Base-by-base conservation (phyloP, 176 grass and related monocot species). In the Carex kokanica region DNA sequence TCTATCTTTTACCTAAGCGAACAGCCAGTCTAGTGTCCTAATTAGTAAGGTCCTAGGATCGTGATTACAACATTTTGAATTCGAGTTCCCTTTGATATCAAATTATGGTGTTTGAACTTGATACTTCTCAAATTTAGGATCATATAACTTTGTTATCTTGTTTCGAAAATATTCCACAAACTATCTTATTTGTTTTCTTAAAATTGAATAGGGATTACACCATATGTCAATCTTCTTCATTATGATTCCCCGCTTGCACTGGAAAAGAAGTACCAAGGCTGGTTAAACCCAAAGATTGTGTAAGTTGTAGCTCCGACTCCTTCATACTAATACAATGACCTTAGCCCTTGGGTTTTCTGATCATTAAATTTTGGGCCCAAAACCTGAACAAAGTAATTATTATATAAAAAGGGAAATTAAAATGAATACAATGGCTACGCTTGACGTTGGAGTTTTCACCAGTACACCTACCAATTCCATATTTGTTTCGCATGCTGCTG, bases 171-270 rank as follows among this genome's bases (percentile, higher is more conserved):
- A 61, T 0, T 55, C n/a, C 74, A 25, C 15, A 69, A 9, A 61
- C 5, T 31, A 81, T 40, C 18, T 54, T 85, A 59, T 63, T 80
- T 83, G 2, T 85, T 40, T 74, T 16, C 25, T 86, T 84, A 14
- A 81, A 88, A 86, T 47, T 75, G 40, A 81, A 11, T 83, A 92
- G 84, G 81, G 18, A 88, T 92, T 27, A 85, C 80, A 73, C 90
- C 93, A 67, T 94, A 90, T 80, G 79, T 82, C 74, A 94, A 65
- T 29, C 84, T 94, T 79, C 88, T 88, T 74, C 93, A 94, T 86
- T 74, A 79, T 17, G 93, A 94, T 91, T 83, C 86, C 25, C 93
- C 93, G 31, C 86, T 91, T 83, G 88, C 81, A 2, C 86, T 94
- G 36, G 83, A 91, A 85, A 85, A 92, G 53, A 94, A 94, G 81